Evolutionary conservation across 2,329 filamentous ascomycete species (phyloP).

Genomic region (Ophiostoma sp.): DNA sequence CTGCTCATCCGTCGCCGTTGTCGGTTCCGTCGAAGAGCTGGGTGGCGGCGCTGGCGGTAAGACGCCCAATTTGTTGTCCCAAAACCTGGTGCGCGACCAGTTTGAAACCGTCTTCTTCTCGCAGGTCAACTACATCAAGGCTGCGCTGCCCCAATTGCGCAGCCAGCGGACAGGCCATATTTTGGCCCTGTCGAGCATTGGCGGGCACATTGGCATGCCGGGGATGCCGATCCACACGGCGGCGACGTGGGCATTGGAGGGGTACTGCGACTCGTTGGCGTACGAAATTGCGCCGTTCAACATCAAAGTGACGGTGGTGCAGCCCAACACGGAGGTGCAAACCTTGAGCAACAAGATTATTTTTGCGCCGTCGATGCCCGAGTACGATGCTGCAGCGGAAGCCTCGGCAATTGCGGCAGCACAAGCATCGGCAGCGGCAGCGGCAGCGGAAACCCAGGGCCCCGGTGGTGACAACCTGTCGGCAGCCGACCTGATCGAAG

Average conservation of each 20-base stretch:
- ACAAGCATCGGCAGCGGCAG: background rate
- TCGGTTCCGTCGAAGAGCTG: constrained; percentile 90
- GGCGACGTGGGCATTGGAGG: constrained; percentile 91
- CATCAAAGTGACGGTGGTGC: constrained; percentile 91
- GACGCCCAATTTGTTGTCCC: constrained; percentile 50
- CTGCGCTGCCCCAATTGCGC: constrained; percentile 76
- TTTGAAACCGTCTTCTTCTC: constrained; percentile 96
- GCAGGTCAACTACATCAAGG: constrained; percentile 93
- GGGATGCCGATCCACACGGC: constrained; percentile 89
- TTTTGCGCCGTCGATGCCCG: constrained; percentile 72
- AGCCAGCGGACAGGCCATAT: constrained; percentile 83
- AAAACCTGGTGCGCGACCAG: constrained; percentile 81
- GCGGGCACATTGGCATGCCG: constrained; percentile 88
- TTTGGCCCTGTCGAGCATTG: constrained; percentile 84
- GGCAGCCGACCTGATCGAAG: background rate
- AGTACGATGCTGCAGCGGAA: constrained; percentile 44
- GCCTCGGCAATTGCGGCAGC: constrained; percentile 63
- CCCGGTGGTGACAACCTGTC: background rate
- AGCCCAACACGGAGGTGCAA: constrained; percentile 90
- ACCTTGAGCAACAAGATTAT: constrained; percentile 84
- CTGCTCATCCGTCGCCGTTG: constrained; percentile 83
- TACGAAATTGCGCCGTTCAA: constrained; percentile 98
- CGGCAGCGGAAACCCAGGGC: background rate
- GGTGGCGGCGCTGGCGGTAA: constrained; percentile 36
- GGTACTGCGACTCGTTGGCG: constrained; percentile 90